phyloP scores from a whole-genome alignment of 495 filamentous ascomycete species.

The Lophiostoma macrostomum region DNA sequence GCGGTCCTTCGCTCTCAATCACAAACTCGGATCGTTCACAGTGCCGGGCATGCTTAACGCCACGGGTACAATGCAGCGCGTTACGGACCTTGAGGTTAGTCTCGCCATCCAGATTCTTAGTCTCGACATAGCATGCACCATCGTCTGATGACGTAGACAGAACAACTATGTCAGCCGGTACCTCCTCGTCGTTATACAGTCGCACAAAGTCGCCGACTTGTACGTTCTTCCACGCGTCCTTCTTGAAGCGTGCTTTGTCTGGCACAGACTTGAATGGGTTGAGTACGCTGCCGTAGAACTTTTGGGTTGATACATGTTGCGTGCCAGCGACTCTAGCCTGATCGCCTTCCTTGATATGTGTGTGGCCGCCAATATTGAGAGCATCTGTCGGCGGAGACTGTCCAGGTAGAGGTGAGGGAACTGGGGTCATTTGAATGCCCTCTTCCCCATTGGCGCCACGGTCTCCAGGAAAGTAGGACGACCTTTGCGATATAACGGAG shows the following conservation, averaged over 20 bases:
- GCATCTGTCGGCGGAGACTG: conserved; percentile 34
- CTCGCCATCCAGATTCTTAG: conserved; percentile 96
- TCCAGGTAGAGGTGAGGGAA: conserved; percentile 73
- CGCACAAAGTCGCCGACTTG: conserved; percentile 96
- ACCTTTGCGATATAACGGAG: conserved; percentile 59
- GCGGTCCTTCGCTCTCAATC: conserved; percentile 88
- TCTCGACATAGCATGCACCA: conserved; percentile 96
- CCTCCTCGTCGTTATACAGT: conserved; percentile 92
- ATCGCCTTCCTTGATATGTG: conserved; percentile 20
- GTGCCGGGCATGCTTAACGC: conserved; percentile 83
- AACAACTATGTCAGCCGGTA: conserved; percentile 92
- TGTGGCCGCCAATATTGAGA: conserved; percentile 14
- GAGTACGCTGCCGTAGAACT: conserved; percentile 62
- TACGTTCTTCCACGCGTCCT: conserved; percentile 91
- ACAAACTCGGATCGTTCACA: conserved; percentile 85
- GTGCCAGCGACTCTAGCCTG: conserved; percentile 3
- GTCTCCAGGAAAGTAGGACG: conserved; percentile 55
- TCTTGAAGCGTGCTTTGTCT: conserved; percentile 76
- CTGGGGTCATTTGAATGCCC: conserved; percentile 91
- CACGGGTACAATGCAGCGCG: conserved; percentile 78
- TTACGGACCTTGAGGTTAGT: conserved; percentile 96
- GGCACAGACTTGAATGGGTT: conserved; percentile 57
- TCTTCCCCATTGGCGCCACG: conserved; percentile 46
- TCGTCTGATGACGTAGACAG: conserved; percentile 94
- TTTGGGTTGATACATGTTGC: conserved; percentile 5